These are phyloP conservation scores for Aspergillus baeticus DNA, from an alignment of 495 filamentous ascomycete genomes.

Conservation along the genomic window DNA sequence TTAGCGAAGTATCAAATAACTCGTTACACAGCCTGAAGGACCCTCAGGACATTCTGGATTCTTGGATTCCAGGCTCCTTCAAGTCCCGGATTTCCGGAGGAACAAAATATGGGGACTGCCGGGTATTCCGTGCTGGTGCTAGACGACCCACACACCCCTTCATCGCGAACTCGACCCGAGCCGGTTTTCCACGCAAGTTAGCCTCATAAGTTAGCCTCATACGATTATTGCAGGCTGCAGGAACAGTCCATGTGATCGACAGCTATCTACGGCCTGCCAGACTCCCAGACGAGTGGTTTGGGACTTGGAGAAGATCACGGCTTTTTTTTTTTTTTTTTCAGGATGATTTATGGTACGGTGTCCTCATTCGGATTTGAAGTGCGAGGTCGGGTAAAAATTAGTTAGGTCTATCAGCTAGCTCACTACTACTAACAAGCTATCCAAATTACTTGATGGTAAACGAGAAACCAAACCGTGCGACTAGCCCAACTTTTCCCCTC, in stretches of 20 bases:
- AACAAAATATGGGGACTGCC: background rate
- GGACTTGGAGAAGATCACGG: too few relatives aligned
- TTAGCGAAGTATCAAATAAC: too few relatives aligned
- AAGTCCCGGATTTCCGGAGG: background rate
- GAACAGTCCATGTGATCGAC: conserved; percentile 8
- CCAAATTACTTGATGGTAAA: too few relatives aligned
- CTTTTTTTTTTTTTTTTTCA: too few relatives aligned
- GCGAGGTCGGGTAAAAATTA: too few relatives aligned
- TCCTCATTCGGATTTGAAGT: too few relatives aligned
- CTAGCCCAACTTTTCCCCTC: too few relatives aligned
- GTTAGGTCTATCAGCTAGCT: too few relatives aligned
- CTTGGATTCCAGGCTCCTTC: background rate
- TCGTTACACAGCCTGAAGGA: too few relatives aligned
- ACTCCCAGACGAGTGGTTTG: background rate
- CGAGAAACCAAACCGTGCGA: too few relatives aligned
- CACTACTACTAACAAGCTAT: too few relatives aligned
- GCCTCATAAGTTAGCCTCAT: conserved; percentile 16
- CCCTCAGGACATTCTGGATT: too few relatives aligned
- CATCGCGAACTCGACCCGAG: background rate
- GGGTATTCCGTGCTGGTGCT: background rate
- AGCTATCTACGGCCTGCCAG: background rate
- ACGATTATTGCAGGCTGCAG: background rate
- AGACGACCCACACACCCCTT: background rate
- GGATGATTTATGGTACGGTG: background rate
- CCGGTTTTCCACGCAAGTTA: conserved; percentile 1